phyloP scores from a whole-genome alignment of 768 basidiomycete species.

The Leccinum fibrillosum region DNA sequence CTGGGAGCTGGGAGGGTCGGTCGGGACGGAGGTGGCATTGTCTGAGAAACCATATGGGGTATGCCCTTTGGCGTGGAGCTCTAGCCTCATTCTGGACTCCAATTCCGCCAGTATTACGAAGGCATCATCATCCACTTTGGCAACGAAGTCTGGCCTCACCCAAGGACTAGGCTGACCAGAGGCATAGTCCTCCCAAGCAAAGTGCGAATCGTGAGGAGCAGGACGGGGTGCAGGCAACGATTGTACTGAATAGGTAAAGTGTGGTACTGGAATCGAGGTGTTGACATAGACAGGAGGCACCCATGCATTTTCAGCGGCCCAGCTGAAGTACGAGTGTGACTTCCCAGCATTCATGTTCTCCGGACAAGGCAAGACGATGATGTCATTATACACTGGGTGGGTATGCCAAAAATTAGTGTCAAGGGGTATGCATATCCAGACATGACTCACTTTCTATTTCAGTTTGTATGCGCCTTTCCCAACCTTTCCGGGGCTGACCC shows the following conservation, averaged over 20 bases:
- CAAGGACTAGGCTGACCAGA: slow-evolving; percentile 51
- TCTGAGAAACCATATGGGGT: slow-evolving; percentile 20
- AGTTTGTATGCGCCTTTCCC: slow-evolving; percentile 73
- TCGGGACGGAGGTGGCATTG: slow-evolving; percentile 2
- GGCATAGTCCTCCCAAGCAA: slow-evolving; percentile 50
- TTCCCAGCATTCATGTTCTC: slow-evolving; percentile 99
- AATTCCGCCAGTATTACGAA: slow-evolving; percentile 95
- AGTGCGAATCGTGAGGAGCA: slow-evolving; percentile 69
- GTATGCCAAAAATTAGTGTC: slow-evolving; percentile 3
- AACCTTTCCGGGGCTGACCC: slow-evolving; percentile 76
- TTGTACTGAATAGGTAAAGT: slow-evolving; percentile 65
- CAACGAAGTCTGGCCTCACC: slow-evolving; percentile 87
- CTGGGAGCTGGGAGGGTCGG: background rate
- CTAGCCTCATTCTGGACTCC: slow-evolving; percentile 81
- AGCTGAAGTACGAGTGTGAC: slow-evolving; percentile 86
- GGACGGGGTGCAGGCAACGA: slow-evolving; percentile 54
- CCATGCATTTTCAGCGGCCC: slow-evolving; percentile 90
- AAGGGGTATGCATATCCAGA: background rate
- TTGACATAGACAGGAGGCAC: slow-evolving; percentile 74
- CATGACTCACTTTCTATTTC: slow-evolving; percentile 84
- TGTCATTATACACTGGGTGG: slow-evolving; percentile 75
- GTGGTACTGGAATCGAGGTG: slow-evolving; percentile 39
- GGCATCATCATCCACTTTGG: slow-evolving; percentile 94
- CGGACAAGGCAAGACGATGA: slow-evolving; percentile 73
- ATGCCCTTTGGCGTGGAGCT: slow-evolving; percentile 51